Conservation (phyloP, 2,329 filamentous ascomycete species). For the Trichoderma atrobrunneum region DNA sequence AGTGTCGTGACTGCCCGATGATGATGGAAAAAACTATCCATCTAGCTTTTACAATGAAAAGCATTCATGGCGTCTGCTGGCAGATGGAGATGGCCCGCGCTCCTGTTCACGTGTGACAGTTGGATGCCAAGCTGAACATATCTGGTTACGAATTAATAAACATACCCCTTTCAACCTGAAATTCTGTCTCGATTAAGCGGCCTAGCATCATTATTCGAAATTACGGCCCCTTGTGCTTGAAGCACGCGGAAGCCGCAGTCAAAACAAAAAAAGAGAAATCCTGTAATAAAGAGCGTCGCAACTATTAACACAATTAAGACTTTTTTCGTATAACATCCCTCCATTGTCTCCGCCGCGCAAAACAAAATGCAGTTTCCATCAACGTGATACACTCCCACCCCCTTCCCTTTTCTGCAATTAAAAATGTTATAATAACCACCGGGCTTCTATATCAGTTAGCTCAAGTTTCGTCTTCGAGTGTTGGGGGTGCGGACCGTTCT, state of each 20-base stretch:
- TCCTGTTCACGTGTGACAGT: not conserved
- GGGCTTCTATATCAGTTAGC: slow-evolving; percentile 7
- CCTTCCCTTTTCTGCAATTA: not conserved
- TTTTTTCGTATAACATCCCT: slow-evolving; percentile 9
- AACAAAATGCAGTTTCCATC: slow-evolving; percentile 20
- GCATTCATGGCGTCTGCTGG: not conserved
- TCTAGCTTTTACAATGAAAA: not conserved
- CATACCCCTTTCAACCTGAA: not conserved
- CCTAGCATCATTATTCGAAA: slow-evolving; percentile 9
- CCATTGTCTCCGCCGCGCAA: slow-evolving; percentile 9
- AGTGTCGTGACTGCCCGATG: not conserved
- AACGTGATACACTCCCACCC: slow-evolving; percentile 7
- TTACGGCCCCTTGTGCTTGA: not conserved
- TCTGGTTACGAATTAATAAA: not conserved
- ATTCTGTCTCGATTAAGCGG: not conserved
- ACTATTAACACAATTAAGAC: slow-evolving; percentile 19
- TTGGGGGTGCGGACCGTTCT: not conserved
- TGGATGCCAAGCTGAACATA: not conserved
- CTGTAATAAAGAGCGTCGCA: slow-evolving; percentile 19
- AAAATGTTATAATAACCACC: slow-evolving; percentile 4
- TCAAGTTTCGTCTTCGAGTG: not conserved
- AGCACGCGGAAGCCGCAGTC: not conserved
- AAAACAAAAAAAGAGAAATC: slow-evolving; percentile 15
- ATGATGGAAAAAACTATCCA: not conserved
- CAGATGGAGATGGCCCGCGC: not conserved